Conservation (phyloP, 805 yeast genomes). For the Suhomyces prunicola region DNA sequence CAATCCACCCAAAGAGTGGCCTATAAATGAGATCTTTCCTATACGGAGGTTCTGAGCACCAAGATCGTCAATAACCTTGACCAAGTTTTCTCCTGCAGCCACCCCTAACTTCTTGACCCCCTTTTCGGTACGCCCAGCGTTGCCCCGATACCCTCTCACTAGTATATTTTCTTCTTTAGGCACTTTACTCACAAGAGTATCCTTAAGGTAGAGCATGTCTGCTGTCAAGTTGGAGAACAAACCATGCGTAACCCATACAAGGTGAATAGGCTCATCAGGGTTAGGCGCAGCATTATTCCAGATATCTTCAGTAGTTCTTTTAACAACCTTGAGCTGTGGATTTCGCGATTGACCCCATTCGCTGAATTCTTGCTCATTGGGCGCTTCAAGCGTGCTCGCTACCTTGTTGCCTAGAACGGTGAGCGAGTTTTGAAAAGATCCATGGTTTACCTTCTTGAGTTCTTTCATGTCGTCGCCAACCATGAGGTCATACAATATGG, state of each 20-base stretch:
- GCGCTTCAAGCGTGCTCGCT: neutral
- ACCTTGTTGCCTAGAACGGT: neutral
- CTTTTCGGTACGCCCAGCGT: constrained; percentile 41
- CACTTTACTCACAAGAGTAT: constrained; percentile 23
- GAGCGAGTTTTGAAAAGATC: constrained; percentile 11
- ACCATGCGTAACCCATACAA: constrained; percentile 44
- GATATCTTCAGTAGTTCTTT: constrained; percentile 26
- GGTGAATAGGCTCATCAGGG: constrained; percentile 33
- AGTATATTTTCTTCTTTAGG: constrained; percentile 28
- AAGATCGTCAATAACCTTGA: constrained; percentile 22
- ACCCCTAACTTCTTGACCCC: constrained; percentile 39
- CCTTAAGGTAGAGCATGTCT: constrained; percentile 42
- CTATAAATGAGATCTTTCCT: constrained; percentile 37
- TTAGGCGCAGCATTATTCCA: constrained; percentile 30
- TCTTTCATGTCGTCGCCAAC: constrained; percentile 33
- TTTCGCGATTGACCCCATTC: constrained; percentile 9
- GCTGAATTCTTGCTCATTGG: neutral
- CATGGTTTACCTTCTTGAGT: constrained; percentile 34
- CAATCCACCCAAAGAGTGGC: constrained; percentile 44
- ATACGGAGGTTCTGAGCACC: constrained; percentile 14
- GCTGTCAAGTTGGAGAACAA: constrained; percentile 42
- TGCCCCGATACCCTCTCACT: constrained; percentile 37
- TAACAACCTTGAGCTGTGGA: constrained; percentile 25
- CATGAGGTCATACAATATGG: constrained; percentile 33
- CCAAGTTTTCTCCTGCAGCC: constrained; percentile 26